These are phyloP conservation scores for Lachnellula arida DNA, from an alignment of 2,329 filamentous ascomycete genomes.

Conservation along the genomic window DNA sequence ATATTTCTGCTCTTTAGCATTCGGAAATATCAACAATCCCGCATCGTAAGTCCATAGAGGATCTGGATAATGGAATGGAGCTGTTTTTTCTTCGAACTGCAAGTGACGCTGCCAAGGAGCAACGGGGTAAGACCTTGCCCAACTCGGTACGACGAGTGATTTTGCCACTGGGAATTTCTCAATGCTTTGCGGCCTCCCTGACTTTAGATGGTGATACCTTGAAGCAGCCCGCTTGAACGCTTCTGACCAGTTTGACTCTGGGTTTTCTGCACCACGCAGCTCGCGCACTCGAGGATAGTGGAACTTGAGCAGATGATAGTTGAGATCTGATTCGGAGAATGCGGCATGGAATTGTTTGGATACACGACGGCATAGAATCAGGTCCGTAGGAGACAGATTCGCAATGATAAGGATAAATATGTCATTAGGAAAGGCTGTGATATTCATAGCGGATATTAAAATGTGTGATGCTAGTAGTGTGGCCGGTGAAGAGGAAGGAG, in stretches of 20 bases:
- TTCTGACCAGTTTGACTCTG: slow-evolving; percentile 34
- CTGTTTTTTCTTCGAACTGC: slow-evolving; percentile 36
- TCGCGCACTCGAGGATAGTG: slow-evolving; percentile 52
- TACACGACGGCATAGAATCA: slow-evolving; percentile 48
- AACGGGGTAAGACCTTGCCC: slow-evolving; percentile 34
- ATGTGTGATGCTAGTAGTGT: too few relatives aligned
- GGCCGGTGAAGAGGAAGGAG: too few relatives aligned
- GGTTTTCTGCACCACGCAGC: slow-evolving; percentile 33
- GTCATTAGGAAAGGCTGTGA: too few relatives aligned
- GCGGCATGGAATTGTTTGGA: slow-evolving; percentile 44
- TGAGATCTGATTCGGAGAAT: slow-evolving; percentile 45
- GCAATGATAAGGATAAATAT: too few relatives aligned
- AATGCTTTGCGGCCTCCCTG: slow-evolving; percentile 42
- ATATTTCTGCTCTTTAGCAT: slow-evolving; percentile 31
- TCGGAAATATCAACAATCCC: slow-evolving; percentile 51
- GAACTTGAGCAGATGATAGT: slow-evolving; percentile 43
- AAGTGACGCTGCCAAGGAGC: slow-evolving; percentile 43
- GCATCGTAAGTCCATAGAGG: slow-evolving; percentile 50
- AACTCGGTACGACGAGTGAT: slow-evolving; percentile 27
- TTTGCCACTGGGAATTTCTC: slow-evolving; percentile 41
- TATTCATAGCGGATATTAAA: too few relatives aligned
- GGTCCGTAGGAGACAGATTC: slow-evolving; percentile 33
- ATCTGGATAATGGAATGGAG: slow-evolving; percentile 43
- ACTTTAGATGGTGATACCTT: slow-evolving; percentile 50
- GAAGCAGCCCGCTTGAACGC: slow-evolving; percentile 47